Evolutionary conservation across 2,329 filamentous ascomycete species (phyloP), one percentile per base, ranked within the genome.

Genomic region (Calonectria hongkongensis): DNA sequence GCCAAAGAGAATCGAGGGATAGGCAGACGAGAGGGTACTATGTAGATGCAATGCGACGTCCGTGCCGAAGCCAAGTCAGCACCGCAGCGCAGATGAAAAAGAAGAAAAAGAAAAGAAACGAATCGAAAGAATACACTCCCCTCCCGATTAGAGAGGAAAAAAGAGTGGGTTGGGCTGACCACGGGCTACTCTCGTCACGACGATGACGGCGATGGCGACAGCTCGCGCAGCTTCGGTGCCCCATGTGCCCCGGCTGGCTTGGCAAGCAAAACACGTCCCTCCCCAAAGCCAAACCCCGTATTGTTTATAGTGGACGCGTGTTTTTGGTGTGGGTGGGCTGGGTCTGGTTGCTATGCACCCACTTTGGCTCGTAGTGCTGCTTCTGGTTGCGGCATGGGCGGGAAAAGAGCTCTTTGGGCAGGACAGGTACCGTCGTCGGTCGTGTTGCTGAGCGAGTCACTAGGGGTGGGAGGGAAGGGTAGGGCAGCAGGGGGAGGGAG

Each of bases 321-420:
- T 50, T 43, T 70, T 48, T 47, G 43, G 62, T 47, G 41, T 45
- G 60, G 41, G 60, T 63, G 60, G 60, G 25, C 28, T 25, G 33
- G 30, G 50, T 36, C 41, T 30, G 30, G 69, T 68, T 71, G 64
- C 64, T 68, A 71, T 71, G 70, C 70, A 68, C 56, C 64, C 56
- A 68, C 68, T 62, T 62, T 67, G 65, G 25, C 39, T 47, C 30
- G 30, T 33, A 33, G 30, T 33, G 9, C 5, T 33, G 30, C 30
- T 51, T 18, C 64, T 51, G 27, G 21, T 66, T 56, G 48, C 48
- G 36, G 48, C 64, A 51, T 66, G 16, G 66, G 54, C 41, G 13
- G 66, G 66, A 66, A 58, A 66, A 60, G 6, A 50, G 62, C 62
- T 71, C 51, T 63, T 58, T 33, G 50, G 33, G n/a, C 41, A 71